Base-by-base conservation (phyloP, 1,284 basidiomycete genomes). In the Cryptococcus maquisensis region DNA sequence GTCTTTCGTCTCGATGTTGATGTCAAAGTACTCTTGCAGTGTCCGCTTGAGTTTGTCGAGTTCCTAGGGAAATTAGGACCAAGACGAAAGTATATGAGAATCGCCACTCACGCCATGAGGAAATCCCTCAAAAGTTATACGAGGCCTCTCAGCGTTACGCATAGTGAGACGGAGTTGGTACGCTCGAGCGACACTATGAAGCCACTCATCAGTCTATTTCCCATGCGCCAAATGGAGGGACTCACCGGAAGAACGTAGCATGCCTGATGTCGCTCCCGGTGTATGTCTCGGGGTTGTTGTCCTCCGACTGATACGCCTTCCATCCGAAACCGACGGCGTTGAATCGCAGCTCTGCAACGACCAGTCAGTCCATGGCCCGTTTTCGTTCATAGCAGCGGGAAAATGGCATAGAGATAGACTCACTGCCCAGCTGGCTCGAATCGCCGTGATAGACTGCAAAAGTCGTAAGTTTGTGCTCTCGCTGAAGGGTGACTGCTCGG, bases 41-140 rank as follows among this genome's bases (percentile, higher is more conserved):
- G 91, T 72, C 44, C 81, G 77, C 9, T 85, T 80, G 7, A 92
- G 68, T 64, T 84, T 87, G 59, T 93, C 90, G 54, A 89, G 86
- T 68, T 94, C 90, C 89, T 93, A 52, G 5, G 4, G 53, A 23
- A n/a, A 18, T 37, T 35, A 32, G 15, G 15, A 3, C 4, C 20
- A 7, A 6, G 16, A 37, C 35, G 48, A 23, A 4, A 18, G 26
- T 18, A 36, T 20, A 1, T n/a, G 20, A 39, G 52, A 16, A 15
- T 51, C 18, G 36, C 18, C 24, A 74, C 81, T 63, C 62, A 91
- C 93, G 77, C 98, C 94, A 62, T 90, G 83, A 72, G 84, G 77
- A 78, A 98, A 98, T 4, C 94, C 94, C 64, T 98, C 95, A 69
- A 98, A 97, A n/a, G 83, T 87, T 66, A 88, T 86, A 64, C 76